Base-by-base conservation (phyloP, 805 yeast species). In the Sugiyamaella mastotermitis region DNA sequence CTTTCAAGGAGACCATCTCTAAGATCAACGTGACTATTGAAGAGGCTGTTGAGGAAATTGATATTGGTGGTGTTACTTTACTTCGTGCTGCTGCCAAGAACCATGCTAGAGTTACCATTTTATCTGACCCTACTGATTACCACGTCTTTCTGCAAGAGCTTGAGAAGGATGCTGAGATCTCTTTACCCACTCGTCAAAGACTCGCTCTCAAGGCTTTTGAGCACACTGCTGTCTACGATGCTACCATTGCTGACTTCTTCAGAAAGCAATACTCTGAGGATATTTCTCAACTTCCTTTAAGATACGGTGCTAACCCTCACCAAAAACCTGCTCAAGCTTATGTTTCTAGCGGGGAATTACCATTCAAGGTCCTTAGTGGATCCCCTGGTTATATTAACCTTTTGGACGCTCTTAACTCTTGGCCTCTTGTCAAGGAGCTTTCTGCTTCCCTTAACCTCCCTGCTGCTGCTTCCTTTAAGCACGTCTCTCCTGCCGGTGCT, bases 231-330 rank as follows among this genome's bases (percentile, higher is more conserved):
- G 95, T 87, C 65, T 92, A 92, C 67, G 98, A 92, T 62, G 77
- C 87, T 42, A 85, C 95, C 41, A 92, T 92, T 58, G 76, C 96
- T 41, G 98, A 92, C 69, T 92, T 86, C 64, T 92, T 92, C 78
- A 80, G 98, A 72, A 92, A 87, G 70, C 88, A 86, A 68, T 92
- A 92, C 71, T 76, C 95, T 35, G 97, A 90, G 68, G 83, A 80
- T 61, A 69, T 68, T 33, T 75, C 92, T 39, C 97, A 90, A 74
- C 72, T 92, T 64, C 90, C 97, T 20, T 75, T 92, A 56, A 81
- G 98, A 71, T 92, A 92, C 65, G 98, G 98, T 63, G 96, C 95
- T 43, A 92, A 92, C 72, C 98, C 98, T 44, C 97, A 92, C 66
- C 98, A 92, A 72, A 92, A 86, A 67, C 98, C 98, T 35, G 97